Percentiles rank a stretch among this genome's conserved stretches.
These are phyloP conservation scores for Pleurotus sapidus DNA, from an alignment of 768 basidiomycete genomes.

Conservation along the genomic window DNA sequence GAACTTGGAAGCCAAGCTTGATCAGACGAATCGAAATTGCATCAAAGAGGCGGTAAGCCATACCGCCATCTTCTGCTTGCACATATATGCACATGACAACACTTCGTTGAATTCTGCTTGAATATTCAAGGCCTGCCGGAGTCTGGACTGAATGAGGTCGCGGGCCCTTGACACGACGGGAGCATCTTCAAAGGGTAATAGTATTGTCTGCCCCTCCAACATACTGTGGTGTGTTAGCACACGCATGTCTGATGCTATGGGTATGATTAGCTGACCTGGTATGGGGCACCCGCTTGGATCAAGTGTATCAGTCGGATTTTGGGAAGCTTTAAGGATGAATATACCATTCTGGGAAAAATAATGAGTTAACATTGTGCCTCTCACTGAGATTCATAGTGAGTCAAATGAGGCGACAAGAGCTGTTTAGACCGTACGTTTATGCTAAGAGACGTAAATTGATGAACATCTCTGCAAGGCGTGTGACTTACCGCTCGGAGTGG, in stretches of 20 bases:
- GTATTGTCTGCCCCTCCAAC: slow-evolving; percentile 77
- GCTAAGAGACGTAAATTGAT: slow-evolving; percentile 34
- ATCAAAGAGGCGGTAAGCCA: slow-evolving; percentile 17
- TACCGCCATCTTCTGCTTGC: slow-evolving; percentile 81
- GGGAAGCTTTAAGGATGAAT: slow-evolving; percentile 17
- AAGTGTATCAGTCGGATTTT: slow-evolving; percentile 2
- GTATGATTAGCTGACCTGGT: slow-evolving; percentile 46
- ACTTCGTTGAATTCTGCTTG: slow-evolving; percentile 68
- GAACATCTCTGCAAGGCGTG: neutral
- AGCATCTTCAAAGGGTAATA: slow-evolving; percentile 56
- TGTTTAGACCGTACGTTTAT: slow-evolving; percentile 50
- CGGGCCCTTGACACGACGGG: slow-evolving; percentile 63
- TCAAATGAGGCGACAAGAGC: neutral
- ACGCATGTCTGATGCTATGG: slow-evolving; percentile 1
- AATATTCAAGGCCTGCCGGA: slow-evolving; percentile 39
- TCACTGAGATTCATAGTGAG: slow-evolving; percentile 38
- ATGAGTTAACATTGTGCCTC: slow-evolving; percentile 69
- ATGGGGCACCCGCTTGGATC: slow-evolving; percentile 69
- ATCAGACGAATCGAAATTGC: neutral
- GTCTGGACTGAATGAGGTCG: slow-evolving; percentile 54
- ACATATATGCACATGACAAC: slow-evolving; percentile 82
- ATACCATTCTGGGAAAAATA: slow-evolving; percentile 86
- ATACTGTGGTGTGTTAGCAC: slow-evolving; percentile 42
- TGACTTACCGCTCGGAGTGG: slow-evolving; percentile 61
- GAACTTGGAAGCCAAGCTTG: slow-evolving; percentile 42